A percentile compares a stretch with the other conserved stretches of the same genome.
Conservation (phyloP, 140 eudicot species). For the Ambrosia hybrid region DNA sequence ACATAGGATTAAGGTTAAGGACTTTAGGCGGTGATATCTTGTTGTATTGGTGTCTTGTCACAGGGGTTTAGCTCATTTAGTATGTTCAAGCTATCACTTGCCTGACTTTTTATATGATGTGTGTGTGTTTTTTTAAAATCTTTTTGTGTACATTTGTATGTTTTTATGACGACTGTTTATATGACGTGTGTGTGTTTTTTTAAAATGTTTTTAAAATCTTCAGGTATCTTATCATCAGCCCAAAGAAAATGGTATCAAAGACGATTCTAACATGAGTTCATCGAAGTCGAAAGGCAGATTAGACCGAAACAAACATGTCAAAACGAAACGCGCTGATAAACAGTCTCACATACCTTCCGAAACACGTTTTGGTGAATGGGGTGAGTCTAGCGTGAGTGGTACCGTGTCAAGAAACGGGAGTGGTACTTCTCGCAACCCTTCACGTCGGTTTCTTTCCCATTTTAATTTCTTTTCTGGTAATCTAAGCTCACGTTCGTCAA, state of each 20-base stretch:
- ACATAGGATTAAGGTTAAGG: too few species aligned
- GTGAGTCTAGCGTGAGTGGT: constrained; percentile 52
- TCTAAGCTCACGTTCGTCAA: constrained; percentile 66
- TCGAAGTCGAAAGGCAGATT: constrained; percentile 46
- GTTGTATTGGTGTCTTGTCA: too few species aligned
- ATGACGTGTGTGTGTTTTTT: too few species aligned
- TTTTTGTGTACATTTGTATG: too few species aligned
- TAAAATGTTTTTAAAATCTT: too few species aligned
- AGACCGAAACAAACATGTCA: constrained; percentile 39
- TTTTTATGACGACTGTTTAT: too few species aligned
- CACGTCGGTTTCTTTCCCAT: constrained; percentile 79
- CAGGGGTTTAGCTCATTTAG: too few species aligned
- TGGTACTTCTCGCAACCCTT: constrained; percentile 56
- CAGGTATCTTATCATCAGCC: constrained; percentile 44
- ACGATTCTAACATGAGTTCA: constrained; percentile 34
- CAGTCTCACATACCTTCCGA: constrained; percentile 43
- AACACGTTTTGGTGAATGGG: constrained; percentile 56
- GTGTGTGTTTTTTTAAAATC: too few species aligned
- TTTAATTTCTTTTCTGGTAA: constrained; percentile 70
- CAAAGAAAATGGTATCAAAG: constrained; percentile 36
- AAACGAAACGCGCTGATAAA: constrained; percentile 44
- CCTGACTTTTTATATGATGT: too few species aligned
- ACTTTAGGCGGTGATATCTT: too few species aligned
- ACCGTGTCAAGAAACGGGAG: constrained; percentile 45
- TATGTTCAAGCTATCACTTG: too few species aligned